Base-by-base conservation (phyloP, 2,329 filamentous ascomycete species). In the Aureobasidium namibiae region DNA sequence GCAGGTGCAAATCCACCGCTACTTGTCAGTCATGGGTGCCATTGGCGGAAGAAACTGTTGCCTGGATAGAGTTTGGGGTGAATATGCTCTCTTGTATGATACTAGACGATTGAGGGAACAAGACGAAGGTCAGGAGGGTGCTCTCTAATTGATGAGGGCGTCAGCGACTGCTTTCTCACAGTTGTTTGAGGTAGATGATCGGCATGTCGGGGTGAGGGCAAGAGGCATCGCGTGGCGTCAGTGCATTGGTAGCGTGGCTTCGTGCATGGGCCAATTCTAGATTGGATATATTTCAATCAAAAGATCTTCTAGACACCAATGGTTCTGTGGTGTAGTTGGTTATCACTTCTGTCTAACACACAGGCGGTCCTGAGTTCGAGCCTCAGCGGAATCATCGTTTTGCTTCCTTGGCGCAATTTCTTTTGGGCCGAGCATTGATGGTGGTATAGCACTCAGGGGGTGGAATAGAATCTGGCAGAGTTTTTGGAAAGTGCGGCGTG, bases 281-380 rank as follows among this genome's bases (percentile, higher is more conserved):
- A n/a, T n/a, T n/a, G n/a, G n/a, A n/a, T n/a, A n/a, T n/a, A n/a
- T n/a, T n/a, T n/a, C n/a, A n/a, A 29, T 9, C 26, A 36, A 36
- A 36, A 11, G 9, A 3, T 6, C 14, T 5, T 5, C 4, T 8
- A 5, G 3, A 41, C 10, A 41, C 7, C 38, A 41, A 41, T 49
- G 46, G 46, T 49, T 49, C 31, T 36, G 46, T 49, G 46, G 46
- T 49, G 46, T 49, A 49, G 46, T 49, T 49, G 46, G 46, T 49
- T 49, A 49, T 49, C 46, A 49, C 46, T 49, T 49, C 46, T 49
- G 46, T 49, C 46, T 49, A 49, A 49, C 46, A 49, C 46, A 49
- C 46, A 49, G 46, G 46, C 46, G 46, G 46, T 49, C 46, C 31
- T 13, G n/a, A 18, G 46, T 49, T 49, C 46, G 46, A 49, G 6